phyloP scores from a whole-genome alignment of 352 stramenopile genomes.

The Phytophthora pisi region DNA sequence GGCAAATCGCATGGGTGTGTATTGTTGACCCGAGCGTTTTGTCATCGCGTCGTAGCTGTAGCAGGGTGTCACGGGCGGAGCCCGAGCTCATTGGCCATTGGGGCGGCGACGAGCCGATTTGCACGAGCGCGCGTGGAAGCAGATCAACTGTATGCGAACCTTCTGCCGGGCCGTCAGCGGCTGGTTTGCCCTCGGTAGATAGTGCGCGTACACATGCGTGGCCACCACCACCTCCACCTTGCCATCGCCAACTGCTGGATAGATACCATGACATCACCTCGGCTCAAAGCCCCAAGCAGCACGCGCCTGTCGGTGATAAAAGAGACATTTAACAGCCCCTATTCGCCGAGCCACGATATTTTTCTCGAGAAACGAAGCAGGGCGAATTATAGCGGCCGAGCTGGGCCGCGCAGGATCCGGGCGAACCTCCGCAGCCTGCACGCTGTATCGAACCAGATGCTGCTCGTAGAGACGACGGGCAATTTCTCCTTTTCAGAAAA shows the following conservation, averaged over 20 bases:
- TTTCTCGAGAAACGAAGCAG: conserved; percentile 27
- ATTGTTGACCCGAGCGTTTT: conserved; percentile 36
- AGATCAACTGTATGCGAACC: conserved; percentile 11
- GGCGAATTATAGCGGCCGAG: neutral
- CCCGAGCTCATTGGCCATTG: conserved; percentile 35
- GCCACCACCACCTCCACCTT: too few relatives aligned
- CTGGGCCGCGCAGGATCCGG: conserved; percentile 18
- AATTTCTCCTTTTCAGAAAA: conserved; percentile 23
- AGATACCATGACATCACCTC: conserved; percentile 21
- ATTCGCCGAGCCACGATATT: conserved; percentile 18
- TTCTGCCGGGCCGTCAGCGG: conserved; percentile 3
- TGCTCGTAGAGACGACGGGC: conserved; percentile 22
- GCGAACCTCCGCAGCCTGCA: conserved; percentile 17
- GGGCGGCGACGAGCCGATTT: conserved; percentile 20
- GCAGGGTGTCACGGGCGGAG: conserved; percentile 15
- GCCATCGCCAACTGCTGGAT: too few relatives aligned
- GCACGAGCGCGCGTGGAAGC: conserved; percentile 15
- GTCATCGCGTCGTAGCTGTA: conserved; percentile 5
- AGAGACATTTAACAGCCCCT: conserved; percentile 5
- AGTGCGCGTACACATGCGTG: too few relatives aligned
- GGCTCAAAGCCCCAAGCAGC: conserved; percentile 3
- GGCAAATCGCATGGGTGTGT: conserved; percentile 5
- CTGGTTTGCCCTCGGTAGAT: neutral
- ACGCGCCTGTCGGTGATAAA: conserved; percentile 20
- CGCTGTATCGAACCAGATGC: conserved; percentile 24